Base-by-base conservation (phyloP, 2,329 filamentous ascomycete genomes). In the Cryphonectria nitschkei region DNA sequence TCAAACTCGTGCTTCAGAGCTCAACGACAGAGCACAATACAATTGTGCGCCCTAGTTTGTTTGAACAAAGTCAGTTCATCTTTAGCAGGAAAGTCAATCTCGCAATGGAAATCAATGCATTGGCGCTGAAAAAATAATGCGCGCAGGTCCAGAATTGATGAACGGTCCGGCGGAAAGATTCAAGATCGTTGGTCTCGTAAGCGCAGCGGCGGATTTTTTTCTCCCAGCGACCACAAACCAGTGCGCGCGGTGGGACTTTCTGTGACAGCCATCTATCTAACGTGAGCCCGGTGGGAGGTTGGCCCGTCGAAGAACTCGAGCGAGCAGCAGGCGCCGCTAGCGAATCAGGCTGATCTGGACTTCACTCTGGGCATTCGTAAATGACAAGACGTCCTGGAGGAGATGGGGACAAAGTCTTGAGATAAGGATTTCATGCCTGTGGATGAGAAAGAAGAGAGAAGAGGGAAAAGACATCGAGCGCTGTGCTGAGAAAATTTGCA, bases 191-290 rank as follows among this genome's bases (percentile, higher is more conserved):
- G 65, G 34, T 32, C 65, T 61, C 26, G 61, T 70, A 50, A 66
- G 54, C 54, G 67, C 63, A 66, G 65, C 56, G 56, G 64, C 39
- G 46, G 68, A 19, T 41, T 37, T 46, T 46, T 14, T 46, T 13
- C 37, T 39, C 37, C 32, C 66, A 22, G 39, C 56, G 68, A 34
- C 26, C 67, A 68, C 68, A 43, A 19, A 50, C 46, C 46, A 52
- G n/a, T 58, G 43, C 32, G 50, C 39, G 37, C 41, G 54, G 52
- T 34, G 54, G 62, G 41, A 54, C 46, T 37, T 74, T 79, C 87
- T 97, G 93, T 97, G 82, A 87, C 92, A 93, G 94, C 90, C 89
- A 89, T 89, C 94, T 97, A 97, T 97, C 94, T 97, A 97, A 95
- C 94, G 87, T 64, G 92, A 91, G 89, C 87, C 92, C 91, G 93